Conservation (phyloP, 2,329 filamentous ascomycete species). For the Phaeosphaeriaceae sp. region DNA sequence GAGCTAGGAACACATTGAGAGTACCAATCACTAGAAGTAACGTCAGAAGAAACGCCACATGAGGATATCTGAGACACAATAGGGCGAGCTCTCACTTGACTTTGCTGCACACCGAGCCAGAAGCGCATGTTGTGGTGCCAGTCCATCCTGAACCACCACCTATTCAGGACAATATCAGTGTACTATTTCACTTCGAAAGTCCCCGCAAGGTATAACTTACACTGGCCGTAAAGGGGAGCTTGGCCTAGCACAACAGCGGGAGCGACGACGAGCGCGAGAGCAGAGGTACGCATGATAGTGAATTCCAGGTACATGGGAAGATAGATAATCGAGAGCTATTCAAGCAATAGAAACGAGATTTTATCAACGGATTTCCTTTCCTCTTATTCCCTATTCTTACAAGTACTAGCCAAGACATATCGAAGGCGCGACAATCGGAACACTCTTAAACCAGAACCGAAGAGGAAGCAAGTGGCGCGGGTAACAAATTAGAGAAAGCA, state of each 20-base stretch:
- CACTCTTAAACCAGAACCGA: not conserved
- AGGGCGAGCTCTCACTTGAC: not conserved
- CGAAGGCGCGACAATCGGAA: not conserved
- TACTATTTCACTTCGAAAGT: not conserved
- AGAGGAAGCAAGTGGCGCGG: not conserved
- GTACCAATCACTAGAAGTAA: not conserved
- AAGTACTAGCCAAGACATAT: not conserved
- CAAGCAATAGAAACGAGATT: not conserved
- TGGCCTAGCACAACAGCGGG: not conserved
- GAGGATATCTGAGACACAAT: not conserved
- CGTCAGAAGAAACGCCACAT: not conserved
- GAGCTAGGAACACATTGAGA: not conserved
- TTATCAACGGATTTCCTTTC: not conserved
- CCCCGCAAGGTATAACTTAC: too few relatives aligned
- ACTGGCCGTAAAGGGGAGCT: too few relatives aligned
- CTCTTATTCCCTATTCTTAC: not conserved
- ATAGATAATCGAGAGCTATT: not conserved
- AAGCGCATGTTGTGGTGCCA: not conserved
- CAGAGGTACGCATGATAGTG: not conserved
- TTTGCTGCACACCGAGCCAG: not conserved
- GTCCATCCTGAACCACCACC: not conserved
- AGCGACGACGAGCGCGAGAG: not conserved
- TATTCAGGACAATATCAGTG: not conserved
- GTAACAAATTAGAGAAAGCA: not conserved
- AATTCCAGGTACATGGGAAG: not conserved